Evolutionary conservation across 2,329 filamentous ascomycete species (phyloP).

Genomic region (Aureobasidium mangrovei): DNA sequence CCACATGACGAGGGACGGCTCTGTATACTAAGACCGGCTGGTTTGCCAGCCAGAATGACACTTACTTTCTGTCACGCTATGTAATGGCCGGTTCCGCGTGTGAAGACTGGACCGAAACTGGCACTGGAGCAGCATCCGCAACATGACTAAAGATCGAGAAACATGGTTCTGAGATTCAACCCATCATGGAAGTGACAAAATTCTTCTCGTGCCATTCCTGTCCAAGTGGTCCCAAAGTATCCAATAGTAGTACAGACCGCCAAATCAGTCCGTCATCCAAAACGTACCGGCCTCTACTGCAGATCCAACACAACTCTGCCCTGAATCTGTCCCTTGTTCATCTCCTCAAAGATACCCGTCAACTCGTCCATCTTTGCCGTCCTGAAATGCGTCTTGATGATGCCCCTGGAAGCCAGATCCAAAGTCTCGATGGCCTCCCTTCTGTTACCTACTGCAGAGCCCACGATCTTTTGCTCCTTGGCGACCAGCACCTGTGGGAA

Average conservation of each 20-base stretch:
- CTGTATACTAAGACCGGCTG: conserved; percentile 9
- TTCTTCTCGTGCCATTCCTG: no score
- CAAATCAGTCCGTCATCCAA: background rate
- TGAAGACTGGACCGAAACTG: background rate
- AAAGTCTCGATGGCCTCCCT: conserved; percentile 42
- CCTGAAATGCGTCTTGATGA: conserved; percentile 41
- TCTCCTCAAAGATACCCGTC: conserved; percentile 38
- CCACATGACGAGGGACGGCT: conserved; percentile 9
- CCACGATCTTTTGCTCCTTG: conserved; percentile 37
- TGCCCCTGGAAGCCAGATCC: conserved; percentile 35
- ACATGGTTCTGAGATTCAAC: no score
- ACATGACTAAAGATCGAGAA: no score
- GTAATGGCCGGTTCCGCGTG: background rate
- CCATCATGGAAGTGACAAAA: no score
- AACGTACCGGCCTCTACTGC: background rate
- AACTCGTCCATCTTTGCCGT: conserved; percentile 41
- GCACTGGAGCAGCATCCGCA: no score
- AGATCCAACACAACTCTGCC: conserved; percentile 42
- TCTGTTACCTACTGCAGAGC: conserved; percentile 38
- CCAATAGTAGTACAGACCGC: no score
- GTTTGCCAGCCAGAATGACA: conserved; percentile 8
- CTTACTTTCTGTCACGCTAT: background rate
- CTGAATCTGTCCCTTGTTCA: conserved; percentile 36
- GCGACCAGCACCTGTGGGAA: conserved; percentile 33
- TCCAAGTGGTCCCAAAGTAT: no score